Conservation (phyloP, 202 grass and related monocot species). For the Digitaria exilis region DNA sequence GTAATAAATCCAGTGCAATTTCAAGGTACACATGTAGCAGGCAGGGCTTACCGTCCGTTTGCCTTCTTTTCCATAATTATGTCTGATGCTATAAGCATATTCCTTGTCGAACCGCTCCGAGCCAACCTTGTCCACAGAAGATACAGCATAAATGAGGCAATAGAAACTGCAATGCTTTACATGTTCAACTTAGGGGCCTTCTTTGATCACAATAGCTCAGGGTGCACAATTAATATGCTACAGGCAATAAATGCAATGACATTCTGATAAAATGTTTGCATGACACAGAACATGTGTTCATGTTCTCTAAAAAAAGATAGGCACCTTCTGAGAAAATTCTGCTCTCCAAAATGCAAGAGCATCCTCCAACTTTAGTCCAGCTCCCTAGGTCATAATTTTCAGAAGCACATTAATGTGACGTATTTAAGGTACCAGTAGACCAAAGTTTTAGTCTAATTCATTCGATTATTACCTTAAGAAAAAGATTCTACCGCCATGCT, state of each 20-base stretch:
- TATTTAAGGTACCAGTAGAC: constrained; percentile 1
- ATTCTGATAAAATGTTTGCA: constrained; percentile 14
- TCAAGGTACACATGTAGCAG: too few species aligned
- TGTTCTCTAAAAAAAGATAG: constrained; percentile 26
- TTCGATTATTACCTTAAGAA: constrained; percentile 81
- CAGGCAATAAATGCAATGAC: not conserved
- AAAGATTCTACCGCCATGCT: constrained; percentile 95
- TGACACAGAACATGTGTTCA: constrained; percentile 1
- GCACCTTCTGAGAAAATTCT: constrained; percentile 98
- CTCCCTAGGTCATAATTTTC: constrained; percentile 61
- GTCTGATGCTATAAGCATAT: too few species aligned
- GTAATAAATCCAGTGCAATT: too few species aligned
- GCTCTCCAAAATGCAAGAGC: constrained; percentile 93
- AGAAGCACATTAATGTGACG: constrained; percentile 4
- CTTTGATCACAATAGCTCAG: constrained; percentile 18
- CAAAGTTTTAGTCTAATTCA: not conserved
- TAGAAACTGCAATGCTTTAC: constrained; percentile 22
- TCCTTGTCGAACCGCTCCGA: too few species aligned
- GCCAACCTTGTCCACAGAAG: too few species aligned
- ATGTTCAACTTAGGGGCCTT: constrained; percentile 1
- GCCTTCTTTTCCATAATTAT: too few species aligned
- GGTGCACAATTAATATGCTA: not conserved
- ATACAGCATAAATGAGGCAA: constrained; percentile 27
- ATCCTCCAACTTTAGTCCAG: constrained; percentile 92
- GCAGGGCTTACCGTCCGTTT: too few species aligned